Percentiles rank a stretch among this genome's conserved stretches.
Conservation (phyloP, 139 green algal genomes). For the Pleodorina starrii region DNA sequence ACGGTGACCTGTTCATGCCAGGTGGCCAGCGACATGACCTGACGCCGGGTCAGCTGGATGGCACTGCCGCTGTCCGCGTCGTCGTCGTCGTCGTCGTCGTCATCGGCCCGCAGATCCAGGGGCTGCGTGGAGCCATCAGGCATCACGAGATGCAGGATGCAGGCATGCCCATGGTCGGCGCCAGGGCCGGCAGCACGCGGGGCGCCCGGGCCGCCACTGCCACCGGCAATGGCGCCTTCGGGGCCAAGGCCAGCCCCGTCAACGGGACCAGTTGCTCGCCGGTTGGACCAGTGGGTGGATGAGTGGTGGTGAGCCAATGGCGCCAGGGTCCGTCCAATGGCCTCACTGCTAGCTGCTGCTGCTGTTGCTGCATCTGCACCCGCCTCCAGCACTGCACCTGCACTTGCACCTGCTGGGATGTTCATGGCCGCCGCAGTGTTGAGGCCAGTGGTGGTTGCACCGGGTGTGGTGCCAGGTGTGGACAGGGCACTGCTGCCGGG, state of each 20-base stretch:
- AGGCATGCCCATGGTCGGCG: neutral
- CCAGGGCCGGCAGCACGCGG: neutral
- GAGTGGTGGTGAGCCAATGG: too few species aligned
- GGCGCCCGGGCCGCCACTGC: too few species aligned
- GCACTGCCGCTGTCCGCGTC: neutral
- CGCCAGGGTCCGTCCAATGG: too few species aligned
- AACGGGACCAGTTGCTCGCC: too few species aligned
- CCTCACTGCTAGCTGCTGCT: too few species aligned
- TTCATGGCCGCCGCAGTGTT: too few species aligned
- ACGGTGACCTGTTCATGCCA: constrained; percentile 54
- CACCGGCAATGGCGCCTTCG: too few species aligned
- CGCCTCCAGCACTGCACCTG: too few species aligned
- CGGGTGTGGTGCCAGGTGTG: neutral
- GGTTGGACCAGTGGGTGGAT: too few species aligned
- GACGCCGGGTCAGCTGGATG: constrained; percentile 41
- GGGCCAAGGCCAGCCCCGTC: too few species aligned
- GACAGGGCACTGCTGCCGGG: neutral
- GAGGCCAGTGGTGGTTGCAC: neutral
- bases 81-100: neutral
- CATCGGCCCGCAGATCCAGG: neutral
- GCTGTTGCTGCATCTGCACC: too few species aligned
- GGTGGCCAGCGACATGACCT: constrained; percentile 58
- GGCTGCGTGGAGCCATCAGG: neutral
- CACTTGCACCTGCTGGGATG: too few species aligned
- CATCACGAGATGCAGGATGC: neutral